Evolutionary conservation across 306 rosid species (phyloP).

Genomic region (Alnus rubra): DNA sequence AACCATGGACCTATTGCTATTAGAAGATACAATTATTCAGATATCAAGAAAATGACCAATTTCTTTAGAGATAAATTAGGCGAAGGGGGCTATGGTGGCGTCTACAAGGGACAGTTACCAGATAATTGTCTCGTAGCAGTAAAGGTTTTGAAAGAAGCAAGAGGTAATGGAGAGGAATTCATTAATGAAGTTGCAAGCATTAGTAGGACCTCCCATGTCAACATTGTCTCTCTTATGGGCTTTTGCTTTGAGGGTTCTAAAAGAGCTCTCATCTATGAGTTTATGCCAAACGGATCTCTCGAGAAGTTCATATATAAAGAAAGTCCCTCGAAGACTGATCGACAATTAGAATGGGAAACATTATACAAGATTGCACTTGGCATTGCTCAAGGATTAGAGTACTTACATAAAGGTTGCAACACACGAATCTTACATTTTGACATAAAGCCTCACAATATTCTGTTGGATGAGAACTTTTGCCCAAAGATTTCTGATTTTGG

Average conservation of each 20-base stretch:
- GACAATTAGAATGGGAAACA: slow-evolving; percentile 13
- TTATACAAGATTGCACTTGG: slow-evolving; percentile 10
- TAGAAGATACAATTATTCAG: slow-evolving; percentile 2
- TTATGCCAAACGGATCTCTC: slow-evolving; percentile 23
- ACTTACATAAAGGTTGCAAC: slow-evolving; percentile 22
- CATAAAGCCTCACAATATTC: slow-evolving; percentile 26
- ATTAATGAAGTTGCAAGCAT: slow-evolving; percentile 34
- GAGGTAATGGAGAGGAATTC: slow-evolving; percentile 39
- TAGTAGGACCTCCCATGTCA: slow-evolving; percentile 30
- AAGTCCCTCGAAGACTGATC: background rate
- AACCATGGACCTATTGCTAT: background rate
- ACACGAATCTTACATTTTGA: slow-evolving; percentile 19
- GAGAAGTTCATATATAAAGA: slow-evolving; percentile 12
- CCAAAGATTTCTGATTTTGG: slow-evolving; percentile 45
- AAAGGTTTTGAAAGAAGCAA: slow-evolving; percentile 34
- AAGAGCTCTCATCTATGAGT: slow-evolving; percentile 25
- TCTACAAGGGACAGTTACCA: slow-evolving; percentile 30
- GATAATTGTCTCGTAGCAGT: slow-evolving; percentile 35
- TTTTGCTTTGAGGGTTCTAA: slow-evolving; percentile 34
- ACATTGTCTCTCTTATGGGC: slow-evolving; percentile 25
- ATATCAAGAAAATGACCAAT: slow-evolving; percentile 20
- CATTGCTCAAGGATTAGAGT: slow-evolving; percentile 19
- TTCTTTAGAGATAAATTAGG: slow-evolving; percentile 36
- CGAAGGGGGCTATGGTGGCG: slow-evolving; percentile 43
- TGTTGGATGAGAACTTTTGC: slow-evolving; percentile 18